Evolutionary conservation across 768 basidiomycete species (phyloP), one percentile per base, ranked within the genome.

Genomic region (Auriscalpium microsporum): DNA sequence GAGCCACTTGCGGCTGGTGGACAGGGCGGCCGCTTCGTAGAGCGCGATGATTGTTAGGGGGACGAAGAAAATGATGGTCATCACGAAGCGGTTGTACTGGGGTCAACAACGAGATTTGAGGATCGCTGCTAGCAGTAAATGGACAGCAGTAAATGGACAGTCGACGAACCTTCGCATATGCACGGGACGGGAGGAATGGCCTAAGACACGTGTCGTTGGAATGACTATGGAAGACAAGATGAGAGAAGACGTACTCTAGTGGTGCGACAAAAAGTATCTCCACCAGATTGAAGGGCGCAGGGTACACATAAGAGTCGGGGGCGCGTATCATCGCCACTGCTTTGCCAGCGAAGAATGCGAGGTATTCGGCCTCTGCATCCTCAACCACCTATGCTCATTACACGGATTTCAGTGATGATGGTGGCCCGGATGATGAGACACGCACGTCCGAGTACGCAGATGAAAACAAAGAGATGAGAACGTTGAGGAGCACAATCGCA

Each of bases 381-480:
- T 79, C 81, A 1, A 91, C 77, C 8, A 92, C 80, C 89, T 91
- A 56, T 6, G 10, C 33, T 9, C 44, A 17, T n/a, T 23, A 53
- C 40, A 28, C n/a, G 50, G 46, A 44, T 19, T 52, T 52, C 23
- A 21, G 17, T n/a, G 17, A 8, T 13, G 38, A 33, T 36, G 50
- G 45, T 13, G 49, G 14, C 14, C 40, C 11, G 28, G 3, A 45
- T 7, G 23, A 45, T 34, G 37, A 7, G 21, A 10, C n/a, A 72
- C 78, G 67, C 54, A 90, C 91, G 63, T 94, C 93, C 10, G 85
- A 82, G 64, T 95, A 95, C 1, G 93, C 92, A 50, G 92, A 90
- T 16, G 93, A 84, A 68, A 96, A 96, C 62, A 97, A 72, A n/a
- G 94, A 96, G 62, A 97, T 93, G 64, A 97, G 77, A 65, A 97